Evolutionary conservation across 768 basidiomycete genomes (phyloP).

Genomic region (Suillus placidus): DNA sequence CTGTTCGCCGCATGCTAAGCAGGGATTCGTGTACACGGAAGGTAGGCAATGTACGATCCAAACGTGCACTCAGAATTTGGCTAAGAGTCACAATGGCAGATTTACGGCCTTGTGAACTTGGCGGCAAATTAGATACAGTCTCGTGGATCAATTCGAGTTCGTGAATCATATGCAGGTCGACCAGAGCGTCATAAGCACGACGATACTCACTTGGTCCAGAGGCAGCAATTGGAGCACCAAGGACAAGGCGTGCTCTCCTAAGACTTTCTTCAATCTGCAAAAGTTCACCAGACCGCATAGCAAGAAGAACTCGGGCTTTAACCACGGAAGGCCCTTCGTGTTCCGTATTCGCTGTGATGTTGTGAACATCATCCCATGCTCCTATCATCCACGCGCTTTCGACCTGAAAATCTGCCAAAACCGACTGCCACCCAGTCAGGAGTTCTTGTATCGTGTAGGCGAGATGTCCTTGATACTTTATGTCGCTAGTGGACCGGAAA

Average conservation of each 20-base stretch:
- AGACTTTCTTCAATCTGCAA: conserved; percentile 52
- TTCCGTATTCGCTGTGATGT: conserved; percentile 54
- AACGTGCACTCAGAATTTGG: conserved; percentile 57
- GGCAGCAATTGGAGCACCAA: conserved; percentile 84
- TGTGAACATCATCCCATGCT: conserved; percentile 84
- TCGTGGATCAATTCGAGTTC: conserved; percentile 76
- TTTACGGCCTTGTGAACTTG: conserved; percentile 41
- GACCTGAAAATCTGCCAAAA: conserved; percentile 80
- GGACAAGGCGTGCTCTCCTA: conserved; percentile 62
- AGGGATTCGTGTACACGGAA: conserved; percentile 89
- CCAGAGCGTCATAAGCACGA: conserved; percentile 81
- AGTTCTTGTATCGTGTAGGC: conserved; percentile 94
- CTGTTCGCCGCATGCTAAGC: conserved; percentile 86
- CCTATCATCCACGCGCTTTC: conserved; percentile 97
- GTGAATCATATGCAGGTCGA: conserved; percentile 84
- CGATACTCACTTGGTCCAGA: conserved; percentile 80
- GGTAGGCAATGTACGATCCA: conserved; percentile 80
- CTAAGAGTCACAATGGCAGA: conserved; percentile 43
- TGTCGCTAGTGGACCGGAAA: conserved; percentile 92
- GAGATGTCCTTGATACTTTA: conserved; percentile 85
- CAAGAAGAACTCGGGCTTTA: conserved; percentile 78
- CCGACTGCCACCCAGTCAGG: conserved; percentile 75
- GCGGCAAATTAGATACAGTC: conserved; percentile 42
- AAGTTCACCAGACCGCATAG: conserved; percentile 64
- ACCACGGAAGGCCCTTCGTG: conserved; percentile 62